Percentiles rank a stretch among this genome's conserved stretches.
Evolutionary conservation across 345 rosid genomes (phyloP).

Genomic region (Corchorus capsularis): DNA sequence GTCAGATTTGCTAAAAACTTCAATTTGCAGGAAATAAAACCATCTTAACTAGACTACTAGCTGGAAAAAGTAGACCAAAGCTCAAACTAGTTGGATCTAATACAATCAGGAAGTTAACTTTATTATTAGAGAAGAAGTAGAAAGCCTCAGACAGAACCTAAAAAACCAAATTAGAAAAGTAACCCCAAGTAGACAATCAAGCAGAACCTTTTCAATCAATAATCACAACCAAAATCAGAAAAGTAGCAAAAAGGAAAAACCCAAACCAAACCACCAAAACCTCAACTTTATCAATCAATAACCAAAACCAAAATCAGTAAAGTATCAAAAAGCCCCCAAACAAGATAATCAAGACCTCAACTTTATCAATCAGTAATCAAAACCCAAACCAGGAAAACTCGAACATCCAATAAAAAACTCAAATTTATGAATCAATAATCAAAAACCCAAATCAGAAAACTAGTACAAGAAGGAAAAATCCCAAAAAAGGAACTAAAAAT

Average conservation of each 20-base stretch:
- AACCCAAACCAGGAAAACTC: constrained; percentile 12
- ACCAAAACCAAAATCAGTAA: not conserved
- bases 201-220: not conserved
- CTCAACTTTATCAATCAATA: not conserved
- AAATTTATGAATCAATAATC: not conserved
- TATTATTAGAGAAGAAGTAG: not conserved
- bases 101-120: not conserved
- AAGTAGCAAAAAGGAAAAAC: not conserved
- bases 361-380: not conserved
- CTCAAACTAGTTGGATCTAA: constrained; percentile 26
- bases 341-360: not conserved
- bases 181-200: not conserved
- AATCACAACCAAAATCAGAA: not conserved
- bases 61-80: not conserved
- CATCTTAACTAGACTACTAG: not conserved
- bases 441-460: not conserved
- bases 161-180: constrained; percentile 16
- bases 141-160: not conserved
- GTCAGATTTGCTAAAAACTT: constrained; percentile 9
- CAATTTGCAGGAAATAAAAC: not conserved
- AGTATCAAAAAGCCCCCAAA: not conserved
- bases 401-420: not conserved
- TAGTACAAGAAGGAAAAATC: not conserved
- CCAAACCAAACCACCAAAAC: not conserved
- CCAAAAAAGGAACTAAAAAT: not conserved